phyloP scores from a whole-genome alignment of 805 yeast genomes.

The Yarrowia deformans region DNA sequence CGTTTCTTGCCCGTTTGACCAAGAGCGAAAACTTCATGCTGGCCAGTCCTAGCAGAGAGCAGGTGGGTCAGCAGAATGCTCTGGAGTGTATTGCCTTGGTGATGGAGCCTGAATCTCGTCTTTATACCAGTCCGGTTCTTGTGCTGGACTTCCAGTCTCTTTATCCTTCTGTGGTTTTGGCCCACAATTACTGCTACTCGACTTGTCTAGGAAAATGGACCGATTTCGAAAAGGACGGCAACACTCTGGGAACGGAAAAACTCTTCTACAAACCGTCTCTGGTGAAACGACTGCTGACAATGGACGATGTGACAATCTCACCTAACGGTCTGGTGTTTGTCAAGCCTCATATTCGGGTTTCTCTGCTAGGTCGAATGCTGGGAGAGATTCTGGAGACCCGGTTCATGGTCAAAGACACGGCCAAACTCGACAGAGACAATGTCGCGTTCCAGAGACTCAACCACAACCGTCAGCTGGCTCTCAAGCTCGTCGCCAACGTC shows the following conservation, averaged over 20 bases:
- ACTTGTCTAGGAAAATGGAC: constrained; percentile 53
- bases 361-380: constrained; percentile 82
- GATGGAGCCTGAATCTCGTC: constrained; percentile 88
- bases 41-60: constrained; percentile 78
- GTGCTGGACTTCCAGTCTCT: constrained; percentile 93
- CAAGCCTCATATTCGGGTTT: constrained; percentile 67
- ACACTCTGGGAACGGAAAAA: constrained; percentile 52
- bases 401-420: constrained; percentile 76
- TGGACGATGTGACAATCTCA: constrained; percentile 67
- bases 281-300: constrained; percentile 55
- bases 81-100: constrained; percentile 88
- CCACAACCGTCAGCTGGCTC: constrained; percentile 81
- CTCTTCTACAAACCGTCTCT: constrained; percentile 65
- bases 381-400: constrained; percentile 82
- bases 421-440: constrained; percentile 56
- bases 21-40: constrained; percentile 76
- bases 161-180: constrained; percentile 91
- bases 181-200: constrained; percentile 75
- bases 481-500: constrained; percentile 91
- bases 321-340: constrained; percentile 90
- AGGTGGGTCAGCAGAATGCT: constrained; percentile 84
- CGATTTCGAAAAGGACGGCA: constrained; percentile 47
- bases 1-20: constrained; percentile 75
- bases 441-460: constrained; percentile 57
- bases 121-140: constrained; percentile 85